Evolutionary conservation across 129 eudicot species (phyloP).

Genomic region (Silybum marianum): DNA sequence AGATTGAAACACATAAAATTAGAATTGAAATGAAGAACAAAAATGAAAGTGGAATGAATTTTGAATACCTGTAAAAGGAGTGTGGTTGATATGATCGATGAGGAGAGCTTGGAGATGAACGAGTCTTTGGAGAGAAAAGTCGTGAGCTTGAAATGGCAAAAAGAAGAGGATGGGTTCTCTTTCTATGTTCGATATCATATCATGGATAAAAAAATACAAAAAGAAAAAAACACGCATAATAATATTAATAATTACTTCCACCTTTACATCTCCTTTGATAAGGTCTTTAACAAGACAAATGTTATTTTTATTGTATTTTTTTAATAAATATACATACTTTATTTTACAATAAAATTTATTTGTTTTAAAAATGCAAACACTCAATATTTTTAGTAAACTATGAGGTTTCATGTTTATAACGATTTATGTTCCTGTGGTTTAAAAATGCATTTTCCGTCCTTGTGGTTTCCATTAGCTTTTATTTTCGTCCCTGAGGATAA

Average conservation of each 20-base stretch:
- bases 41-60: not conserved
- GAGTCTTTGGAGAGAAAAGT: constrained; percentile 16
- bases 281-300: constrained; percentile 10
- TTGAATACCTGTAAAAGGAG: constrained; percentile 23
- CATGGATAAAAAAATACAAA: constrained; percentile 11
- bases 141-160: constrained; percentile 23
- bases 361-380: not conserved
- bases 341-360: too few relatives aligned
- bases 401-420: too few relatives aligned
- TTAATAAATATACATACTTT: too few relatives aligned
- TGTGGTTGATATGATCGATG: constrained; percentile 18
- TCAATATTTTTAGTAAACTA: too few relatives aligned
- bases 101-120: constrained; percentile 16
- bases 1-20: constrained; percentile 3
- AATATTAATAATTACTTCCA: not conserved
- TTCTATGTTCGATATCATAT: not conserved
- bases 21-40: not conserved
- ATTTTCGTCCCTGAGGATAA: too few relatives aligned
- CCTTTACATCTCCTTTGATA: constrained; percentile 8
- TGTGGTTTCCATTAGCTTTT: too few relatives aligned
- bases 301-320: not conserved
- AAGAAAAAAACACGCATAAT: too few relatives aligned
- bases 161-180: constrained; percentile 15
- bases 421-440: too few relatives aligned
- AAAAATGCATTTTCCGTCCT: too few relatives aligned